Base-by-base conservation (phyloP, 805 yeast genomes). In the Lachancea lanzarotensis region DNA sequence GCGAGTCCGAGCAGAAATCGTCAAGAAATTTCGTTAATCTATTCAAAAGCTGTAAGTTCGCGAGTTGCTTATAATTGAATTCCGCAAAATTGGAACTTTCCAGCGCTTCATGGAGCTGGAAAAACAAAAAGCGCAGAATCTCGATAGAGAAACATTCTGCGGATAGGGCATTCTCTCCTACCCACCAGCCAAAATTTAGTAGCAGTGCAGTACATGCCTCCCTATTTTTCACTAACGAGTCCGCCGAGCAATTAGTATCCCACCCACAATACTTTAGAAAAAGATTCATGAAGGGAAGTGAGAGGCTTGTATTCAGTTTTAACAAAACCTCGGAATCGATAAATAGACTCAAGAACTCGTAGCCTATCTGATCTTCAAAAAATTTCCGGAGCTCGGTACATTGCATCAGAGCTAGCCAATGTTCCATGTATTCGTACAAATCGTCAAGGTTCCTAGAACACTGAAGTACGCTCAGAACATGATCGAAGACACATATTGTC, bases 171-270 rank as follows among this genome's bases (percentile, higher is more conserved):
- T 32, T 16, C 12, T 32, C 15, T 4, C 35, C 19, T 32, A 10
- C 63, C 78, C 86, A 82, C 17, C 78, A 66, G 44, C 79, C 83
- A 49, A 83, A 72, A 49, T 86, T 89, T 16, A 80, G 69, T 32
- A 84, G 69, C 36, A 87, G 58, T 1, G 70, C 62, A 30, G 76
- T 71, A 55, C 82, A 88, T 0, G 82, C 83, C 2, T 63, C 47
- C 0, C 75, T 70, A 51, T 84, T 80, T 7, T 68, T 64, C 1
- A 87, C 67, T 2, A 81, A 58, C 0, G 91, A 81, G 7, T 78
- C 78, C 29, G 67, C 62, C 0, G 84, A 78, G 30, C 74, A 65
- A 1, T 54, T 46, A 30, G 67, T 68, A 50, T 79, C 70, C 59
- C 77, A 81, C 0, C 93, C 95, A 36, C 75, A 70, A 56, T 70